These are phyloP conservation scores for Hypoxylon lenormandii DNA, from an alignment of 495 filamentous ascomycete species.

Conservation along the genomic window DNA sequence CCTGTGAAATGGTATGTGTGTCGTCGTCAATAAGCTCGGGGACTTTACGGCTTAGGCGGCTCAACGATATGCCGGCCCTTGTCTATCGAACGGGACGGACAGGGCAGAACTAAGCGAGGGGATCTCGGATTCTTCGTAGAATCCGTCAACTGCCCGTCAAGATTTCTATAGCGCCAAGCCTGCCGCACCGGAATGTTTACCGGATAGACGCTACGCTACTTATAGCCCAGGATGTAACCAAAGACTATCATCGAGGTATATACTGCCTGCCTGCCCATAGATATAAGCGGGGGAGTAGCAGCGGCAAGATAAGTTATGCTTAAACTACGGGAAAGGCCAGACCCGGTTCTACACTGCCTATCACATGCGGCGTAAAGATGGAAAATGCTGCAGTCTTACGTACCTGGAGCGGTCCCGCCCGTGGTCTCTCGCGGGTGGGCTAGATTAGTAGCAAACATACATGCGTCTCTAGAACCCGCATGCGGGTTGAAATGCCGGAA, in stretches of 20 bases:
- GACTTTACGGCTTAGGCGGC: conserved; percentile 21
- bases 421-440: conserved; percentile 11
- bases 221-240: conserved; percentile 2
- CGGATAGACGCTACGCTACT: background rate
- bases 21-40: conserved; percentile 19
- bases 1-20: background rate
- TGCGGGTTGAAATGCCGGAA: too few relatives aligned
- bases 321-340: too few relatives aligned
- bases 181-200: background rate
- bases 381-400: background rate
- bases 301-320: too few relatives aligned
- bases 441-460: background rate
- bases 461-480: too few relatives aligned
- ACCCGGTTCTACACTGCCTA: too few relatives aligned
- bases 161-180: background rate
- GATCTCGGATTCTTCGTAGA: conserved; percentile 26
- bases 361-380: too few relatives aligned
- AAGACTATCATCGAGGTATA: background rate
- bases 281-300: too few relatives aligned
- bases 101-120: conserved; percentile 6
- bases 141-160: conserved; percentile 12
- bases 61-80: conserved; percentile 20
- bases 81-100: background rate
- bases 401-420: conserved; percentile 10
- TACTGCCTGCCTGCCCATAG: too few relatives aligned